A percentile compares a stretch with the other conserved stretches of the same genome.
Evolutionary conservation across 176 grass and related monocot species (phyloP).

Genomic region (Ananas comosus): DNA sequence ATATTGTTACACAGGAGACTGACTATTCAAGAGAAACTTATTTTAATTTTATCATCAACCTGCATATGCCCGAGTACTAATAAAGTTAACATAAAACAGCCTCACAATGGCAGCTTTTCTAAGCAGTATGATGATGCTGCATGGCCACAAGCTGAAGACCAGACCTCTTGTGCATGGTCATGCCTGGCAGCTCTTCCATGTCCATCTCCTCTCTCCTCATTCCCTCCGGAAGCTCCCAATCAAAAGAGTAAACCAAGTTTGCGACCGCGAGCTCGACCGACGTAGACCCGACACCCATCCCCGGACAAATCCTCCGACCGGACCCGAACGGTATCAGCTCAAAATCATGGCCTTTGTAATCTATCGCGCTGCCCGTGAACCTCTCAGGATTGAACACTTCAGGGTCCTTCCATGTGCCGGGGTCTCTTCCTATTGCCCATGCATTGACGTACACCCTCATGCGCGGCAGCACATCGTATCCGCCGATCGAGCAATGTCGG

Average conservation of each 20-base stretch:
- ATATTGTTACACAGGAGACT: too few species aligned
- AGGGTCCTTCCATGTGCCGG: slow-evolving; percentile 13
- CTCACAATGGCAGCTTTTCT: too few species aligned
- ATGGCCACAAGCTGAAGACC: not conserved
- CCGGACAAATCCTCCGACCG: slow-evolving; percentile 33
- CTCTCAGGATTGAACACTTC: slow-evolving; percentile 27
- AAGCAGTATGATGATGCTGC: not conserved
- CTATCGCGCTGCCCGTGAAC: slow-evolving; percentile 5
- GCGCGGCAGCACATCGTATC: slow-evolving; percentile 22
- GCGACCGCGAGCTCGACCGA: slow-evolving; percentile 24
- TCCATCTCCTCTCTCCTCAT: slow-evolving; percentile 5
- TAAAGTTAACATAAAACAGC: too few species aligned
- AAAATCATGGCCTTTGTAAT: slow-evolving; percentile 20
- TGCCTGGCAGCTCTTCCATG: slow-evolving; percentile 20
- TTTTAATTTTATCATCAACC: too few species aligned
- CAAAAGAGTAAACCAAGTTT: slow-evolving; percentile 22
- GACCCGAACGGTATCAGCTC: slow-evolving; percentile 31
- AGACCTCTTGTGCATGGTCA: slow-evolving; percentile 1
- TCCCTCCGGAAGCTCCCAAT: slow-evolving; percentile 18
- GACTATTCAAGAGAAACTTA: too few species aligned
- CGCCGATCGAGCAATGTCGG: slow-evolving; percentile 15
- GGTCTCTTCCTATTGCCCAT: slow-evolving; percentile 35
- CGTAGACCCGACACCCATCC: slow-evolving; percentile 7
- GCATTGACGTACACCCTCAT: slow-evolving; percentile 22
- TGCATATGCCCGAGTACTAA: too few species aligned